Evolutionary conservation across 345 rosid species (phyloP), one percentile per base, ranked within the genome.

Genomic region (Capsella bursapastoris): DNA sequence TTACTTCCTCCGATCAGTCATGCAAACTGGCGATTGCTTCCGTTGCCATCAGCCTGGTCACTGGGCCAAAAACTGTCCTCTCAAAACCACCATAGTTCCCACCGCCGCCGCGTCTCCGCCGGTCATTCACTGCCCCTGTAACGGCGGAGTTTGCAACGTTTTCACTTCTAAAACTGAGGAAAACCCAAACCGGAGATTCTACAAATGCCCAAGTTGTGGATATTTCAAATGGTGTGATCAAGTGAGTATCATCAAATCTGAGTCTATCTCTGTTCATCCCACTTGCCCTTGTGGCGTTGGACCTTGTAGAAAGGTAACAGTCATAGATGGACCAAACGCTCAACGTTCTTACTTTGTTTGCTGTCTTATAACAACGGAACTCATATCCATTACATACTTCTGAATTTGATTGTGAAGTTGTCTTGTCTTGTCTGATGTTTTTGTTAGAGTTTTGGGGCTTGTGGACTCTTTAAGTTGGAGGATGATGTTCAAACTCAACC

Each of bases 201-300:
- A 69, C 73, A 44, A 4, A 1, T 69, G 73, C 55, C 45, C 45
- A 34, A 58, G 56, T 22, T 70, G 74, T 31, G 11, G 10, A 45
- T 70, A 45, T 49, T 57, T 70, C 57, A 70, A 70, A 3, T 57
- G 66, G 74, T 70, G 74, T 9, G 66, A 70, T 62, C 2, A 70
- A 57, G 66, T 70, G 27, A 70, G 27, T 47, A 13, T 47, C 3
- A 34, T 44, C 6, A 35, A 58, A 18, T 14, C 74, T 5, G 34
- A 45, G 37, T 13, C 66, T 4, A 6, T 70, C 48, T 57, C 57
- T 1, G 7, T 7, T 1, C 6, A 2, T 4, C 43, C 56, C 8
- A 22, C 34, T 14, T 69, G 73, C 43, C 45, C 32, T 41, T 68
- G 73, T 68, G 73, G 55, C 55, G 16, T 55, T 6, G 64, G 73